These are phyloP conservation scores for Diaporthe ampelina DNA, from an alignment of 2,329 filamentous ascomycete species.

Conservation along the genomic window DNA sequence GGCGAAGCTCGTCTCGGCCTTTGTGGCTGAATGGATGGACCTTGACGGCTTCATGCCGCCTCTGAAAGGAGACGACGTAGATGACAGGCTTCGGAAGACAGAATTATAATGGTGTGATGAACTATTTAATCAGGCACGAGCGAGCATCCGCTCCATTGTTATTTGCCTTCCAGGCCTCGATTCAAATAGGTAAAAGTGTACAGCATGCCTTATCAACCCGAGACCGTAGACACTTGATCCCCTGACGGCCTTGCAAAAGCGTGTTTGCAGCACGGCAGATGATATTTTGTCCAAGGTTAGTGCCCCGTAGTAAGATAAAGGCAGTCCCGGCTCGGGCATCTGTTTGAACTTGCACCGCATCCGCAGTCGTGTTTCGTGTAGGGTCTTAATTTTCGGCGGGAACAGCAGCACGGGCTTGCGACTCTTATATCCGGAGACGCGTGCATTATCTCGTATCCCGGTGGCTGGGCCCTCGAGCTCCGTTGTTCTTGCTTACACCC, in stretches of 20 bases:
- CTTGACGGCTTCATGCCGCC: constrained; percentile 37
- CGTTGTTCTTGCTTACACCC: background rate
- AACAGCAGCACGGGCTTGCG: background rate
- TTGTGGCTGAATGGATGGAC: constrained; percentile 85
- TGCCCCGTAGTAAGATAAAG: background rate
- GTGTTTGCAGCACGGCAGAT: background rate
- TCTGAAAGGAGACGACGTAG: background rate
- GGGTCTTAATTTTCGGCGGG: background rate
- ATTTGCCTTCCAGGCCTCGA: background rate
- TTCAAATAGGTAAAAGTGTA: background rate
- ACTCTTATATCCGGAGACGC: constrained; percentile 19
- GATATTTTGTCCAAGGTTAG: background rate
- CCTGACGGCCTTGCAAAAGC: background rate
- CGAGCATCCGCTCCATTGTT: too few relatives aligned
- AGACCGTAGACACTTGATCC: background rate
- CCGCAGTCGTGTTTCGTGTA: background rate
- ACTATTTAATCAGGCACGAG: background rate
- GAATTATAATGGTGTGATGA: constrained; percentile 33
- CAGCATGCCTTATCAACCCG: background rate
- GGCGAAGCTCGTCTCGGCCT: constrained; percentile 79
- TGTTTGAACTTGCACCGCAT: background rate
- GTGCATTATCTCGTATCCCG: background rate
- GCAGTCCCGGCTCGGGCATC: background rate
- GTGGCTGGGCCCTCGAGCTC: constrained; percentile 10
- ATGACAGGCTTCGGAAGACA: constrained; percentile 35